Evolutionary conservation across 331 rosid species (phyloP), one percentile per base, ranked within the genome.

Genomic region (Ulmus americana): DNA sequence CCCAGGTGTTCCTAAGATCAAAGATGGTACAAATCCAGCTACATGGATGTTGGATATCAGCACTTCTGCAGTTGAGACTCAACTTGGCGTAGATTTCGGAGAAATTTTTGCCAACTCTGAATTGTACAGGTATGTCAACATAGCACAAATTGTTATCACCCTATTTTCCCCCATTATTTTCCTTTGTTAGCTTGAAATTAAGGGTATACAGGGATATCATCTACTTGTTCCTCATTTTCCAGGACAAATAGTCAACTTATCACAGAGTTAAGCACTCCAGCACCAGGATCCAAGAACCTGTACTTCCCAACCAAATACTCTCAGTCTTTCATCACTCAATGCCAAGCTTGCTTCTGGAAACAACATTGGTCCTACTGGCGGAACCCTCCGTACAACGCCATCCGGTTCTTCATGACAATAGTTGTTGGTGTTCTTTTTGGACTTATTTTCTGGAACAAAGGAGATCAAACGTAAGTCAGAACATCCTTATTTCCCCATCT

Each of bases 41-140:
- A 83, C 84, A 5, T 88, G 90, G 95, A 72, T 83, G 85, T 64
- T 88, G 59, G 86, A 88, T 54, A 69, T 85, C 66, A 88, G 77
- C 71, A 70, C 88, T 49, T 55, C 82, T 8, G 14, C 55, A 14
- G 59, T 72, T 44, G 95, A 88, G 75, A 22, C 81, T 50, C 86
- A 75, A 70, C 86, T 85, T 22, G 54, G 59, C 11, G 58, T 83
- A 56, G 88, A 85, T 72, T 88, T 83, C 62, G 90, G 79, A 45
- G 87, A 85, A 70, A 62, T 79, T 38, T 88, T 77, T 60, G 58
- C 22, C 2, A 81, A 79, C 11, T 88, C 90, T 35, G 78, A 75
- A 47, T 77, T 83, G 59, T 73, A 85, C 55, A 83, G 68, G 95
- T 88, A 67, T 79, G 89, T 16, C 53, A 44, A 16, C 69, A 69